phyloP scores from a whole-genome alignment of 2,329 filamentous ascomycete species.

The Aspergillus niger region DNA sequence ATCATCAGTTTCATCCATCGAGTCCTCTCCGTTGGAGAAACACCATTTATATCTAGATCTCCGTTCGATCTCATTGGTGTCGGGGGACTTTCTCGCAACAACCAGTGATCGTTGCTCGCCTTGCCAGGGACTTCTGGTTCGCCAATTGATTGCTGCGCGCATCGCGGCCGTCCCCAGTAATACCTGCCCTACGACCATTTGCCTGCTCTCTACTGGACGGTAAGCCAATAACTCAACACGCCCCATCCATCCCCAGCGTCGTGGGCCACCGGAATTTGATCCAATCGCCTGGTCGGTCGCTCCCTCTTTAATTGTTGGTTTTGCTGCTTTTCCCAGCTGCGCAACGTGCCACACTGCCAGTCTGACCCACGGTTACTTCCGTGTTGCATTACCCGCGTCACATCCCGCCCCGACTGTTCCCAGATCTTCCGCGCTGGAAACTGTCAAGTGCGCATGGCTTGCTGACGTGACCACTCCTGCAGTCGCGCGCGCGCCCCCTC shows the following conservation, averaged over 20 bases:
- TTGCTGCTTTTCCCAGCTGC: slow-evolving; percentile 22
- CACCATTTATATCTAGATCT: background rate
- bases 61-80: slow-evolving; percentile 21
- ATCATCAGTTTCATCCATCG: no score
- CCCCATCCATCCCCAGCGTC: slow-evolving; percentile 21
- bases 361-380: slow-evolving; percentile 35
- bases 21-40: background rate
- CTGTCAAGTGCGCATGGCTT: slow-evolving; percentile 20
- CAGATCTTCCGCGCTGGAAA: slow-evolving; percentile 18
- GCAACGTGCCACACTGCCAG: slow-evolving; percentile 32
- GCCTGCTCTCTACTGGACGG: slow-evolving; percentile 20
- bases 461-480: slow-evolving; percentile 30
- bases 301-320: slow-evolving; percentile 13
- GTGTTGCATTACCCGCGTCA: slow-evolving; percentile 32
- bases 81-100: slow-evolving; percentile 18
- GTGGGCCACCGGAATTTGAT: slow-evolving; percentile 20
- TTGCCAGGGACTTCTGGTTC: slow-evolving; percentile 38
- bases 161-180: slow-evolving; percentile 32
- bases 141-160: slow-evolving; percentile 39
- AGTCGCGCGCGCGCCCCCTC: slow-evolving; percentile 17
- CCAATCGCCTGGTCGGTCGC: slow-evolving; percentile 16
- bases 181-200: slow-evolving; percentile 13
- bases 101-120: slow-evolving; percentile 26
- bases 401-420: slow-evolving; percentile 18
- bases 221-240: slow-evolving; percentile 17